Conservation (phyloP, 306 rosid genomes). For the Inga leiocalycina region DNA sequence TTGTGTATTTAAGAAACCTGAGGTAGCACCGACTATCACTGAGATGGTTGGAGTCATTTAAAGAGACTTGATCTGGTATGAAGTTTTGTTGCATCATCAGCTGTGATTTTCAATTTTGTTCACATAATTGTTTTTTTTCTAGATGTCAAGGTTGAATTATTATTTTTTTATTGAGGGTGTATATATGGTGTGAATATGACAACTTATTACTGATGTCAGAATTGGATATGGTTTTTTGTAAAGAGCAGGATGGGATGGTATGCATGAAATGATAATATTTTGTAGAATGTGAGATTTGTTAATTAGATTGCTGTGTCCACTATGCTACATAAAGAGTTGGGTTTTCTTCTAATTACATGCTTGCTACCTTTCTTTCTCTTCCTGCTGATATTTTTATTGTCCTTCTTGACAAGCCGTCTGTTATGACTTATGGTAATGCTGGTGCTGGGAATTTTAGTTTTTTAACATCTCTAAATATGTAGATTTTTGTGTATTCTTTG, state of each 20-base stretch:
- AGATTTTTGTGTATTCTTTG: slow-evolving; percentile 19
- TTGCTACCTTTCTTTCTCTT: neutral
- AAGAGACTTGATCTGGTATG: slow-evolving; percentile 4
- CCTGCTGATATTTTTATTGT: neutral
- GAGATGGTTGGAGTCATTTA: slow-evolving; percentile 8
- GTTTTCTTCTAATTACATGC: neutral
- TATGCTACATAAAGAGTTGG: neutral
- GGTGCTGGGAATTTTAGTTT: slow-evolving; percentile 6
- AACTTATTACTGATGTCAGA: slow-evolving; percentile 29
- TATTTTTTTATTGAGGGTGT: slow-evolving; percentile 17
- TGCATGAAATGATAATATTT: slow-evolving; percentile 6
- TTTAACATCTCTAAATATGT: slow-evolving; percentile 13
- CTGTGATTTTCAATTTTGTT: slow-evolving; percentile 9
- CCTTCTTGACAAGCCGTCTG: slow-evolving; percentile 22
- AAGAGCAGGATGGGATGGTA: slow-evolving; percentile 6
- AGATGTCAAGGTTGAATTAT: slow-evolving; percentile 23
- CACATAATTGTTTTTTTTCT: neutral
- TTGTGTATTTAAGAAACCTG: neutral
- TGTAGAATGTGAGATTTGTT: slow-evolving; percentile 9
- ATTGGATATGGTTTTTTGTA: slow-evolving; percentile 16
- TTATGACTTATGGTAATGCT: slow-evolving; percentile 3
- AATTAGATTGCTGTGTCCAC: slow-evolving; percentile 11
- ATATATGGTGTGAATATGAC: neutral
- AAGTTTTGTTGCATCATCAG: slow-evolving; percentile 17
- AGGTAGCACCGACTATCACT: slow-evolving; percentile 1